Evolutionary conservation across 257 asterid species (phyloP), one percentile per base, ranked within the genome.

Genomic region (Ocimum tenuiflorum): DNA sequence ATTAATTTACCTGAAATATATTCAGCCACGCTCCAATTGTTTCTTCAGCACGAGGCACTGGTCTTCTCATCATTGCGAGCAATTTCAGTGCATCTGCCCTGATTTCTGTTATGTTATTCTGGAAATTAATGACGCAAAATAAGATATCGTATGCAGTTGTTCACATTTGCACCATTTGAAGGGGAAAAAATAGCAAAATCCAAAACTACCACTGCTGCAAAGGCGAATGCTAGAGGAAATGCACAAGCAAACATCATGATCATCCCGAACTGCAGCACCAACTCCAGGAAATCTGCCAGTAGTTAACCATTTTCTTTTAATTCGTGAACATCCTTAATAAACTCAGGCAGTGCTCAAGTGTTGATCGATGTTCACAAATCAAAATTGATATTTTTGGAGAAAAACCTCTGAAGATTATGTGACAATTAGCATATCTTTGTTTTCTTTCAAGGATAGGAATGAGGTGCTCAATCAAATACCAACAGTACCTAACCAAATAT

Each of bases 171-270:
- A 41, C 2, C 14, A 20, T 31, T 33, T 10, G 17, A 14, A n/a
- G n/a, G n/a, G n/a, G 6, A 41, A 17, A 46, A 14, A 47, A 38
- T 7, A 38, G 8, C 7, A 55, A 50, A 52, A 22, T 19, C 38
- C 48, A 75, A 62, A 15, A 48, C 10, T 89, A 92, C 99, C 97
- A 89, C 79, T 33, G 87, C 79, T 18, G 96, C 97, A 59, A 92
- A 89, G 79, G 94, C 84, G 47, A 92, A 92, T 38, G 94, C 96
- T 0, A 86, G 96, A 22, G 99, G 99, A 71, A 89, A 89, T 67
- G 97, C 99, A 75, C 99, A 92, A 72, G 99, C 96, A 83, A 92
- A 89, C 99, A 92, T 92, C 96, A 88, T 92, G 79, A 84, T 79
- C 95, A 86, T 82, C 57, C 99, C 99, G 29, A 89, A 92, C 79